Conservation (phyloP, 2,329 filamentous ascomycete genomes). For the Talaromyces sp. region DNA sequence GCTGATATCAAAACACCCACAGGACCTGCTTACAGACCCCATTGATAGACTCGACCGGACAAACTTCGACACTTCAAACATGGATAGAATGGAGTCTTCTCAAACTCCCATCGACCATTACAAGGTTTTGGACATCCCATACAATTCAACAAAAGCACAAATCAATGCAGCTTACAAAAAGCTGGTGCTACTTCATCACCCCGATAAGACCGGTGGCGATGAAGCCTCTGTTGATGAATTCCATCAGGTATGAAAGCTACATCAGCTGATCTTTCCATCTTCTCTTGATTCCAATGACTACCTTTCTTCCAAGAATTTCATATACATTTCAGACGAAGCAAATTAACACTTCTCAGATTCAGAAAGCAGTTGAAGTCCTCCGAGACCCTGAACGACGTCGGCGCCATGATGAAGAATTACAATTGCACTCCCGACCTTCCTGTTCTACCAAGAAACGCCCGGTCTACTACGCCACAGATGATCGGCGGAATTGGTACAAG, state of each 20-base stretch:
- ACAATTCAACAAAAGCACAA: slow-evolving; percentile 30
- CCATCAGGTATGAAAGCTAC: slow-evolving; percentile 28
- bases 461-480: neutral
- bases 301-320: no score
- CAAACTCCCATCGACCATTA: slow-evolving; percentile 27
- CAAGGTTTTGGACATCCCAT: slow-evolving; percentile 28
- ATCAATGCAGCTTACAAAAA: slow-evolving; percentile 39
- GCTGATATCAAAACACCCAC: no score
- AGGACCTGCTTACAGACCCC: no score
- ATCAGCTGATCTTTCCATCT: no score
- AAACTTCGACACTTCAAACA: neutral
- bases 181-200: slow-evolving; percentile 38
- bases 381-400: slow-evolving; percentile 30
- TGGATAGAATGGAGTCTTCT: slow-evolving; percentile 14
- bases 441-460: neutral
- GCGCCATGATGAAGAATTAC: slow-evolving; percentile 24
- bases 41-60: no score
- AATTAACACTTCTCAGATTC: slow-evolving; percentile 26
- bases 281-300: no score
- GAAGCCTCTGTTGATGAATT: slow-evolving; percentile 20
- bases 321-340: no score
- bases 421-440: neutral
- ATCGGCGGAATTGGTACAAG: neutral
- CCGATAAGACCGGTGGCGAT: slow-evolving; percentile 33
- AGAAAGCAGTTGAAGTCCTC: slow-evolving; percentile 37